phyloP scores from a whole-genome alignment of 208 protist genomes.

The Trichomonas gallinae region DNA sequence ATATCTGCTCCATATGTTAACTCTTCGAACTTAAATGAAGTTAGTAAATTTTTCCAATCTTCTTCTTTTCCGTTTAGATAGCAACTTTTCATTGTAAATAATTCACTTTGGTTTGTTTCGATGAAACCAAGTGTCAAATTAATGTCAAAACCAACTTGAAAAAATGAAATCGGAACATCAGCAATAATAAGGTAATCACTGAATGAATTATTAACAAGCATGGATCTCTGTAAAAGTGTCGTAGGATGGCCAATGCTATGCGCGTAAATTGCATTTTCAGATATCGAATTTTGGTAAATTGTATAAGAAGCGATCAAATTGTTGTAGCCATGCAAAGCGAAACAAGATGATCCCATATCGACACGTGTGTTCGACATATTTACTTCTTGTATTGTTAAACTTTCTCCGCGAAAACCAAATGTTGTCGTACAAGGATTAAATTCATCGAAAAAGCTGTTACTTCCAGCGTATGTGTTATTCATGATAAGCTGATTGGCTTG shows the following conservation, averaged over 20 bases:
- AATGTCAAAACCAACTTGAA: not conserved
- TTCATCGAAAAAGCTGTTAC: not conserved
- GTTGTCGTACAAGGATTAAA: not conserved
- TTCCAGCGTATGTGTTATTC: not conserved
- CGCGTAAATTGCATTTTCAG: not conserved
- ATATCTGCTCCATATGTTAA: not conserved
- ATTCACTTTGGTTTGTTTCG: not conserved
- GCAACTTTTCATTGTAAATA: not conserved
- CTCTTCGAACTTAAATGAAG: not conserved
- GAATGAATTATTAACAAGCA: not conserved
- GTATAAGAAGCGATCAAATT: not conserved
- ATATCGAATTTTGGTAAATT: not conserved
- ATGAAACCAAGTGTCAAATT: not conserved
- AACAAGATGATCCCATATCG: not conserved
- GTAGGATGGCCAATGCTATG: not conserved
- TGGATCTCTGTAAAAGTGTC: not conserved
- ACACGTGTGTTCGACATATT: not conserved
- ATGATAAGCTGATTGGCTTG: not conserved
- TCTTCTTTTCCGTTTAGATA: not conserved
- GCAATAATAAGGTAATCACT: not conserved
- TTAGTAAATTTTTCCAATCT: not conserved
- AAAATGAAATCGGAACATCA: not conserved
- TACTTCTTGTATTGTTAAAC: not conserved
- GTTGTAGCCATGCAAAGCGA: not conserved
- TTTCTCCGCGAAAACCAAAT: not conserved